Percentiles rank a stretch among this genome's conserved stretches.
These are phyloP conservation scores for Exophiala calicioides DNA, from an alignment of 2,329 filamentous ascomycete species.

Conservation along the genomic window DNA sequence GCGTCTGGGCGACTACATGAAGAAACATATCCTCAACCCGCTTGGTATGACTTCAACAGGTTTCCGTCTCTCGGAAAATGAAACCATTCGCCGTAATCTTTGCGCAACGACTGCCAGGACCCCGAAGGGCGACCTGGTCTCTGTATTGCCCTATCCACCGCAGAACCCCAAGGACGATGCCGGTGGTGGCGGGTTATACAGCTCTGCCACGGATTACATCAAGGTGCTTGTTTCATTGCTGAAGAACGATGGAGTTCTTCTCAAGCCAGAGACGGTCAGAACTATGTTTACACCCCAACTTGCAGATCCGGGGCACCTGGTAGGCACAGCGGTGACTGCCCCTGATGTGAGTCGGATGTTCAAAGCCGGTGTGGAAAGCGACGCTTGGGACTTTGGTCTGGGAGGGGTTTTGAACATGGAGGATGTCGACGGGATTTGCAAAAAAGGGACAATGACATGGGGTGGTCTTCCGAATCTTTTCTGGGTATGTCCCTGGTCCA, in stretches of 20 bases:
- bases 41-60: constrained; percentile 43
- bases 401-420: constrained; percentile 22
- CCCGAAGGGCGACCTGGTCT: constrained; percentile 40
- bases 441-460: constrained; percentile 29
- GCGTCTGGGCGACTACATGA: constrained; percentile 46
- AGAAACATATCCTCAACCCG: constrained; percentile 48
- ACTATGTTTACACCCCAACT: constrained; percentile 27
- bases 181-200: constrained; percentile 50
- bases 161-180: constrained; percentile 42
- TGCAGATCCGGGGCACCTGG: constrained; percentile 3
- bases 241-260: constrained; percentile 36
- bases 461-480: constrained; percentile 32
- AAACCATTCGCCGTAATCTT: constrained; percentile 6
- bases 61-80: constrained; percentile 16
- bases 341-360: constrained; percentile 9
- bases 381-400: constrained; percentile 22
- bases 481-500: constrained; percentile 24
- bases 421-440: constrained; percentile 20
- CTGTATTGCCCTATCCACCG: constrained; percentile 42
- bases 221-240: constrained; percentile 37
- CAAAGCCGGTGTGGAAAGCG: constrained; percentile 11
- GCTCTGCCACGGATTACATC: constrained; percentile 33
- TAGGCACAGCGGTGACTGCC: constrained; percentile 1
- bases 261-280: constrained; percentile 31
- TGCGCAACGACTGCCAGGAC: constrained; percentile 44